Evolutionary conservation across 768 basidiomycete genomes (phyloP), one percentile per base, ranked within the genome.

Genomic region (Serendipita sp.): DNA sequence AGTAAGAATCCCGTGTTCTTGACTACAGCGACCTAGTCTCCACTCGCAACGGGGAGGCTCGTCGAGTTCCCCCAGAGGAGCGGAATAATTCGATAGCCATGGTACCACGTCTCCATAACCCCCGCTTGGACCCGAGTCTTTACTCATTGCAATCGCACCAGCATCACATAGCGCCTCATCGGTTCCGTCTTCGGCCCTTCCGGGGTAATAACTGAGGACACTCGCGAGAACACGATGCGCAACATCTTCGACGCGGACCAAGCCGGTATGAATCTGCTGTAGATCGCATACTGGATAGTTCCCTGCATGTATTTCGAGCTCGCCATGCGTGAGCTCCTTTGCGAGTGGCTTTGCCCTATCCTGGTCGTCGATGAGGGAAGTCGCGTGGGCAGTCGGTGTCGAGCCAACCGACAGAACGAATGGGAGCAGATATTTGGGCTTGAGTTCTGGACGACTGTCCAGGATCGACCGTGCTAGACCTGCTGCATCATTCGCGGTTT

Each of bases 321-420:
- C 72, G 0, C 86, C 85, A 63, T 82, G 71, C 4, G 77, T 73
- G 20, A 85, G 69, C 45, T 51, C 48, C 28, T 74, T 70, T 16
- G 73, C 72, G 17, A 65, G 44, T 2, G 58, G 58, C 74, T 76
- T 20, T 76, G 76, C 67, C n/a, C n/a, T n/a, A n/a, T n/a, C n/a
- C 77, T 80, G 24, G 77, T 61, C 26, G 11, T 73, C 31, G 79
- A 14, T 26, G 22, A 51, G 26, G 16, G 64, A 81, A 13, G 85
- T 88, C 9, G 85, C 85, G 69, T 91, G 87, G 0, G 90, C 90
- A 2, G 90, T 84, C 1, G 90, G 90, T 2, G 90, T 92, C n/a
- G 89, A 86, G 22, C 90, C 90, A 1, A 92, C 84, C 1, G 86
- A 86, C 38, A 93, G 73, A 1, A 88, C 78, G 67, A 87, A 90